Evolutionary conservation across 805 yeast species (phyloP), one percentile per base, ranked within the genome.

Genomic region (Metschnikowia corniflorae): DNA sequence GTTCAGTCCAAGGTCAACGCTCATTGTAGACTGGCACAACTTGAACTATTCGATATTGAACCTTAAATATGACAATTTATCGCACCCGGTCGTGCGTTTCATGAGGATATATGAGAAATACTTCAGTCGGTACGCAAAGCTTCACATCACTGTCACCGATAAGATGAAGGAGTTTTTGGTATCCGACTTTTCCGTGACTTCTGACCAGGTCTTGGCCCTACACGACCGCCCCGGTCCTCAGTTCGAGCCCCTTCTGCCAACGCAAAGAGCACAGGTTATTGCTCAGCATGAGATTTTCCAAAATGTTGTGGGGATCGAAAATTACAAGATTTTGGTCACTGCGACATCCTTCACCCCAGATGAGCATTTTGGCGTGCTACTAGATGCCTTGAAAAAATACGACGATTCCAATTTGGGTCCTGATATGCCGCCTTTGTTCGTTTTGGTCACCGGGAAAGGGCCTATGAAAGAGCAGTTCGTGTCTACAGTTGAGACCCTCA

Each of bases 361-460:
- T 59, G 99, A 93, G 59, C 95, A 93, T 56, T 78, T 93, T 37
- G 65, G 65, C 16, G 60, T 85, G 24, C 61, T 93, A 13, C 62
- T 91, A 13, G 77, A 79, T 8, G 87, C 95, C 0, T 64, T 93
- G 37, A 71, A 72, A 34, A 46, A 60, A 16, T 81, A 86, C 46
- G 89, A 84, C 33, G 40, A 17, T 16, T 31, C 39, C 10, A 13
- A 42, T 5, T 20, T 12, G 7, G 9, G 30, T 28, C 12, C 16
- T n/a, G 40, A 31, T 7, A 45, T 71, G 3, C 79, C 80, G 1
- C 72, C 70, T 3, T 53, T 89, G 2, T 57, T 78, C 25, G 75
- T 87, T 35, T 61, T 93, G n/a, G 82, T 93, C n/a, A 93, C 99
- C 0, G 99, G 99, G 0, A 91, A 89, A 57, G 99, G 99, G 0